Conservation (phyloP, 2,329 filamentous ascomycete species). For the Aspergillus oerlinghausenensis region DNA sequence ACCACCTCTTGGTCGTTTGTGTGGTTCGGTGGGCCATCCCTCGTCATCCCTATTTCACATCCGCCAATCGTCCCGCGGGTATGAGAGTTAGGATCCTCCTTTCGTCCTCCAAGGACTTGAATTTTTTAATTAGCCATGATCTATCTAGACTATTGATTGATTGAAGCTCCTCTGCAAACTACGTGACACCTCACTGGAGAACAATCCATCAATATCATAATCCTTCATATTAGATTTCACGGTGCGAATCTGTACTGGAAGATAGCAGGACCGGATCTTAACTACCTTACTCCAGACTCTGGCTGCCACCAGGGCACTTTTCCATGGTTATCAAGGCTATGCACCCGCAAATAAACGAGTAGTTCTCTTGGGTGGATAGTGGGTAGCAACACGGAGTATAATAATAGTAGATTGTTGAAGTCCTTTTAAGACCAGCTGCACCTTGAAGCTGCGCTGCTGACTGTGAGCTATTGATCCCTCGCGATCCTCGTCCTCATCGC, state of each 20-base stretch:
- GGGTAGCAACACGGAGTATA: not conserved
- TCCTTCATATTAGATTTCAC: not conserved
- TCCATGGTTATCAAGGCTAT: not conserved
- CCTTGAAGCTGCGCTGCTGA: not conserved
- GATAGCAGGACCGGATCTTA: not conserved
- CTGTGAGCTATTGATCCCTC: not conserved
- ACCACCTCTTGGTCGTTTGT: constrained; percentile 22
- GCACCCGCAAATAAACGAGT: not conserved
- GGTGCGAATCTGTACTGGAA: not conserved
- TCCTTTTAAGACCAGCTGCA: not conserved
- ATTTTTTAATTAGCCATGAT: too few relatives aligned
- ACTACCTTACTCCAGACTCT: not conserved
- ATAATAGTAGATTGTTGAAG: not conserved
- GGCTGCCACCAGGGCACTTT: not conserved
- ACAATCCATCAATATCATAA: not conserved
- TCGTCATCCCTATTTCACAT: constrained; percentile 34
- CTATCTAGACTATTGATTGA: not conserved
- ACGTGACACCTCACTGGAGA: not conserved
- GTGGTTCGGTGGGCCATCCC: constrained; percentile 38
- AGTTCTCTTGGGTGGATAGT: not conserved
- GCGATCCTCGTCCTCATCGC: not conserved
- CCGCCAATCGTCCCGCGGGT: constrained; percentile 28
- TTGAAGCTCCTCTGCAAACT: constrained; percentile 1
- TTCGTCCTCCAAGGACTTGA: not conserved
- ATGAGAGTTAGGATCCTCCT: constrained; percentile 4